Evolutionary conservation across 805 yeast species (phyloP).

Genomic region (Monosporozyma siamensis): DNA sequence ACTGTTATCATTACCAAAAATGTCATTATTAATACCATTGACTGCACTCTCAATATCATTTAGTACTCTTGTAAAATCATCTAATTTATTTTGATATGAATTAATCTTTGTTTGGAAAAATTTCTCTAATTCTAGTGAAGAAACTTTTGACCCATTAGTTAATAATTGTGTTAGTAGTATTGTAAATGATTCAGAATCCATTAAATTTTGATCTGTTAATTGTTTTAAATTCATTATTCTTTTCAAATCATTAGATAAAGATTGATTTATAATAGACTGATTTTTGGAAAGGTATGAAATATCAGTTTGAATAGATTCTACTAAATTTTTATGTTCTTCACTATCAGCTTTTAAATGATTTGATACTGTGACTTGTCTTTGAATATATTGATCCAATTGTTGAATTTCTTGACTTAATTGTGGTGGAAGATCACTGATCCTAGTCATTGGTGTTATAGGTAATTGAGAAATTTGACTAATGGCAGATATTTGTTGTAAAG

Average conservation of each 20-base stretch:
- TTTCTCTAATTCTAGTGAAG: slow-evolving; percentile 47
- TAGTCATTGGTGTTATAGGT: slow-evolving; percentile 60
- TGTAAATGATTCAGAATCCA: slow-evolving; percentile 45
- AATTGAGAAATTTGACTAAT: slow-evolving; percentile 37
- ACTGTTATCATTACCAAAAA: slow-evolving; percentile 16
- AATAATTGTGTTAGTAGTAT: slow-evolving; percentile 42
- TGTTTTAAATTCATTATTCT: slow-evolving; percentile 39
- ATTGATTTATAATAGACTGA: slow-evolving; percentile 56
- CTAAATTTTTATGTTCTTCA: slow-evolving; percentile 51
- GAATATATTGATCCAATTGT: slow-evolving; percentile 61
- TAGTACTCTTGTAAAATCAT: slow-evolving; percentile 39
- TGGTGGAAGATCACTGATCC: slow-evolving; percentile 67
- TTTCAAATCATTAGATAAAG: slow-evolving; percentile 41
- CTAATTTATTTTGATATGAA: slow-evolving; percentile 35
- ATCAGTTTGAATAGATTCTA: slow-evolving; percentile 67
- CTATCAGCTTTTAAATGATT: slow-evolving; percentile 55
- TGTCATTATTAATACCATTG: slow-evolving; percentile 47
- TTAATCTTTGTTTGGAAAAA: slow-evolving; percentile 40
- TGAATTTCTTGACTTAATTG: slow-evolving; percentile 58
- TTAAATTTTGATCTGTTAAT: slow-evolving; percentile 31
- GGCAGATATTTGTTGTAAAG: slow-evolving; percentile 30
- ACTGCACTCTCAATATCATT: slow-evolving; percentile 53
- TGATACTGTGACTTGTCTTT: slow-evolving; percentile 63
- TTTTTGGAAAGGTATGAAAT: slow-evolving; percentile 52
- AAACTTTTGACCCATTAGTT: slow-evolving; percentile 47